Evolutionary conservation across 805 yeast species (phyloP).

Genomic region (Starmerella kuoi): DNA sequence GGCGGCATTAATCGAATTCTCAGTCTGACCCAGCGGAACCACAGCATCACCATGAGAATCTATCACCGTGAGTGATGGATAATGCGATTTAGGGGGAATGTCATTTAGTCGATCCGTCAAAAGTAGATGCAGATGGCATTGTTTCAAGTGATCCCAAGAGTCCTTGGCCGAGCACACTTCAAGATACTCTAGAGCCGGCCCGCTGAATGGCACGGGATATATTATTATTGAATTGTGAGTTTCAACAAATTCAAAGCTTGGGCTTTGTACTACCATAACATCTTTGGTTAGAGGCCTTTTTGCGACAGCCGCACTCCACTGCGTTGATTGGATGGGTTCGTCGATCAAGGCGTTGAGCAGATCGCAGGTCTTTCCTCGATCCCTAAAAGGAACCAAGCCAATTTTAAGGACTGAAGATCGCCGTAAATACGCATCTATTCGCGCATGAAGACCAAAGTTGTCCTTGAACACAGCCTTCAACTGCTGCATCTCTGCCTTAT

Average conservation of each 20-base stretch:
- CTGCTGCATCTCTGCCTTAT: constrained; percentile 14
- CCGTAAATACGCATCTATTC: constrained; percentile 20
- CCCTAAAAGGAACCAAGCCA: constrained; percentile 25
- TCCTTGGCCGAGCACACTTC: constrained; percentile 26
- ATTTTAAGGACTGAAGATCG: constrained; percentile 22
- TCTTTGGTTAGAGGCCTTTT: constrained; percentile 28
- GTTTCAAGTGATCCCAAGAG: constrained; percentile 24
- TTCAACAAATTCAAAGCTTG: constrained; percentile 24
- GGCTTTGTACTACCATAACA: constrained; percentile 24
- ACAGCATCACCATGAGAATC: neutral
- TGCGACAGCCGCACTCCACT: constrained; percentile 25
- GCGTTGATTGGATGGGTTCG: constrained; percentile 28
- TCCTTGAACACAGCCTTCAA: constrained; percentile 24
- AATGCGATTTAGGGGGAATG: neutral
- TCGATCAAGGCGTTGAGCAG: constrained; percentile 27
- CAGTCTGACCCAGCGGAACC: no score
- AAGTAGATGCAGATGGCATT: constrained; percentile 24
- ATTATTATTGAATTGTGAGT: constrained; percentile 28
- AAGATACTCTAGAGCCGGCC: constrained; percentile 24
- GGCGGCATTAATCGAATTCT: no score
- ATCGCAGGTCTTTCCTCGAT: constrained; percentile 20
- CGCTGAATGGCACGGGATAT: constrained; percentile 23
- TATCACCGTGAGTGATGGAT: neutral
- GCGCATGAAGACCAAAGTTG: constrained; percentile 23
- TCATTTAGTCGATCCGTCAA: neutral